Percentiles rank a stretch among this genome's conserved stretches.
Conservation (phyloP, 352 stramenopile genomes). For the Globisporangium canariense region DNA sequence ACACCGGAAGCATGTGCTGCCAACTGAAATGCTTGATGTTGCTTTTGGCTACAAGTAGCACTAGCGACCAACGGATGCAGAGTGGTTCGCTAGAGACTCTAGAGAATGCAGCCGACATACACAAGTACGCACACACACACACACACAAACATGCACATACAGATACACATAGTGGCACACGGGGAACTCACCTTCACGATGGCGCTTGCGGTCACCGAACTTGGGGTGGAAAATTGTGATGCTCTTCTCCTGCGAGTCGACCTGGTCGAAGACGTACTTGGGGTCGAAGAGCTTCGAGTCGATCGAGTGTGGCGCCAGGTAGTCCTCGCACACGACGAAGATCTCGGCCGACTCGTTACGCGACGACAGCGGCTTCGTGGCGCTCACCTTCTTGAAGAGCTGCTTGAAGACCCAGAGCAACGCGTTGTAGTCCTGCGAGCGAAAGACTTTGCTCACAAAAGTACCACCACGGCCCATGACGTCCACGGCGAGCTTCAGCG, state of each 20-base stretch:
- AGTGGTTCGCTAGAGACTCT: conserved; percentile 84
- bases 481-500: conserved; percentile 96
- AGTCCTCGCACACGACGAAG: conserved; percentile 98
- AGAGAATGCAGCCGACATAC: conserved; percentile 79
- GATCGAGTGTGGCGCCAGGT: conserved; percentile 95
- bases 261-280: conserved; percentile 96
- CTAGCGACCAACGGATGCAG: conserved; percentile 71
- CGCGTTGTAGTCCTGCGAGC: conserved; percentile 98
- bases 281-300: conserved; percentile 97
- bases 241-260: conserved; percentile 84
- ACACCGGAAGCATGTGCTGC: conserved; percentile 37
- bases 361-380: conserved; percentile 97
- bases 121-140: conserved; percentile 22
- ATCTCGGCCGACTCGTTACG: conserved; percentile 99
- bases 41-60: conserved; percentile 88
- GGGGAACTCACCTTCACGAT: conserved; percentile 84
- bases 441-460: conserved; percentile 97
- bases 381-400: conserved; percentile 97
- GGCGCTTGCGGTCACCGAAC: conserved; percentile 92
- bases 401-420: conserved; percentile 99
- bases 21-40: conserved; percentile 81
- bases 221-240: conserved; percentile 98
- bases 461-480: conserved; percentile 93
- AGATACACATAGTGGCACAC: conserved; percentile 22
- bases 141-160: conserved; percentile 24